Evolutionary conservation across 495 filamentous ascomycete genomes (phyloP).

Genomic region (Penicillium cinerascens): DNA sequence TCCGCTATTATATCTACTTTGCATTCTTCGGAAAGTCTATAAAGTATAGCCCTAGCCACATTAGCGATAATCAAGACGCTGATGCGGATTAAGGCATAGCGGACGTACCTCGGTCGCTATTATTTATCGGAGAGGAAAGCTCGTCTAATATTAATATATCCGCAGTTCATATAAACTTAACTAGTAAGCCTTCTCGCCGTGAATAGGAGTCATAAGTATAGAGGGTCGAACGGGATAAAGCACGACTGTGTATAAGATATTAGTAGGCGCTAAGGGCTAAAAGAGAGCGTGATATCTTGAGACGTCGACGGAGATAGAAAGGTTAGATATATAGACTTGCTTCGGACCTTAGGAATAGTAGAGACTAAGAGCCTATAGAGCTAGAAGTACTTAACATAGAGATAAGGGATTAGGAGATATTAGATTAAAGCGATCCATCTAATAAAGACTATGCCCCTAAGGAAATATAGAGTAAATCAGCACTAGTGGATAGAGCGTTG

Average conservation of each 20-base stretch:
- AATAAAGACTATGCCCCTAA: neutral
- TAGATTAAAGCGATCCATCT: neutral
- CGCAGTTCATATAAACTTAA: neutral
- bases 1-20: conserved; percentile 30
- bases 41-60: too few species aligned
- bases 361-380: neutral
- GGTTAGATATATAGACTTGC: neutral
- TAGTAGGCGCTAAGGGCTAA: too few species aligned
- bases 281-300: neutral
- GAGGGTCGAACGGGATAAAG: too few species aligned
- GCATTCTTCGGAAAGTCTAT: neutral
- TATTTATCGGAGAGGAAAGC: neutral
- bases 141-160: neutral
- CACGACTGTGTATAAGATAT: too few species aligned
- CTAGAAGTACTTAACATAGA: neutral
- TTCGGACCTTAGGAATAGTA: neutral
- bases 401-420: neutral
- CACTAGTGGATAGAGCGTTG: neutral
- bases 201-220: too few species aligned
- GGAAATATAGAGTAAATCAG: neutral
- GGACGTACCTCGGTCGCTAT: neutral
- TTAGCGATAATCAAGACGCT: neutral
- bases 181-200: neutral
- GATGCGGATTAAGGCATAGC: neutral
- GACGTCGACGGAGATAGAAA: neutral